These are phyloP conservation scores for Ganoderma boninense DNA, from an alignment of 1,284 basidiomycete species.

Conservation along the genomic window DNA sequence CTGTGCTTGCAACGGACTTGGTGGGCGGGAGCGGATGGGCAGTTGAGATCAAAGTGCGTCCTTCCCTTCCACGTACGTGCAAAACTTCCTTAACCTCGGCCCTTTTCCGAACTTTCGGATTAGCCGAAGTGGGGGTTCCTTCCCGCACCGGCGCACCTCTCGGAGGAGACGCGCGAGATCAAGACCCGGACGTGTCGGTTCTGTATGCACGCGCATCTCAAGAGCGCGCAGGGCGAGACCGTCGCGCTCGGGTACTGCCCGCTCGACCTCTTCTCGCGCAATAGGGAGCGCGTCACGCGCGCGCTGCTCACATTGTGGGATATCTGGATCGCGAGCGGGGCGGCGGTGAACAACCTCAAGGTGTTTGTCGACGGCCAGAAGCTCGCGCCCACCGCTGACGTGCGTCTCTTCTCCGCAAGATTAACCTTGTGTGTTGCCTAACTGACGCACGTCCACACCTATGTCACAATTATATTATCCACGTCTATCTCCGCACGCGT, in stretches of 20 bases:
- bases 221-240: slow-evolving; percentile 48
- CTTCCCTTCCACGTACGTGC: background rate
- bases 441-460: background rate
- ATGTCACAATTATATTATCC: background rate
- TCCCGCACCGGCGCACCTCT: slow-evolving; percentile 67
- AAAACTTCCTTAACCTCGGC: background rate
- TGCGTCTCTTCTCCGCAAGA: slow-evolving; percentile 44
- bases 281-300: slow-evolving; percentile 61
- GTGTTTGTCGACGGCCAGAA: slow-evolving; percentile 75
- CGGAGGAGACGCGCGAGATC: slow-evolving; percentile 59
- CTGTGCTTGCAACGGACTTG: slow-evolving; percentile 79
- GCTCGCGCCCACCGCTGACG: slow-evolving; percentile 64
- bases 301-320: slow-evolving; percentile 80
- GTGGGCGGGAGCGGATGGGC: slow-evolving; percentile 68
- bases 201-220: slow-evolving; percentile 84
- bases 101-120: background rate
- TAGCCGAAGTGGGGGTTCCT: slow-evolving; percentile 97
- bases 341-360: slow-evolving; percentile 80
- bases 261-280: slow-evolving; percentile 84
- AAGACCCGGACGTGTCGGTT: slow-evolving; percentile 85
- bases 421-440: slow-evolving; percentile 5
- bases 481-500: background rate
- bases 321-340: slow-evolving; percentile 70
- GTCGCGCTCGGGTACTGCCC: slow-evolving; percentile 79
- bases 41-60: slow-evolving; percentile 86